phyloP scores from a whole-genome alignment of 73 alveolate species.

The Paramecium pentaurelia region DNA sequence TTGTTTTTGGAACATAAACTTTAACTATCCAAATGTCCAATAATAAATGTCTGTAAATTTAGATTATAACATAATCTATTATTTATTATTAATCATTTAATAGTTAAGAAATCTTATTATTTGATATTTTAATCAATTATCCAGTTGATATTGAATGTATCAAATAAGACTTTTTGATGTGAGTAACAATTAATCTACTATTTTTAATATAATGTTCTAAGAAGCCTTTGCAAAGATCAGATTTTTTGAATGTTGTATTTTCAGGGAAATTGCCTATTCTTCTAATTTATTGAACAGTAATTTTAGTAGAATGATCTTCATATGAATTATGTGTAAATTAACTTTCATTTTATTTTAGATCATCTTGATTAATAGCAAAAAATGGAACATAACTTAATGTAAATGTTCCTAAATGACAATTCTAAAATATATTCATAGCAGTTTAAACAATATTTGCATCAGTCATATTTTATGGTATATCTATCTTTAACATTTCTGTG shows the following conservation, averaged over 20 bases:
- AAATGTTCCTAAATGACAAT: not conserved
- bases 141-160: not conserved
- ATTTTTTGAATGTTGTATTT: conserved; percentile 13
- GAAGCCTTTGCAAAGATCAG: conserved; percentile 33
- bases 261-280: conserved; percentile 1
- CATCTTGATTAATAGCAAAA: not conserved
- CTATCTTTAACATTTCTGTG: not conserved
- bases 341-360: not conserved
- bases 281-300: not conserved
- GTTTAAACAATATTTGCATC: conserved; percentile 4
- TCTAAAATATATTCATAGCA: not conserved
- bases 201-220: conserved; percentile 8
- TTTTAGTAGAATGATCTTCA: conserved; percentile 9
- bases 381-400: not conserved
- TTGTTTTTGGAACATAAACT: conserved; percentile 28
- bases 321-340: not conserved
- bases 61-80: not conserved
- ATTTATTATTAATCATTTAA: not conserved
- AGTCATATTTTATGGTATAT: not conserved
- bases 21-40: not conserved
- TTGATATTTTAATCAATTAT: conserved; percentile 5
- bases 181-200: not conserved
- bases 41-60: conserved; percentile 20
- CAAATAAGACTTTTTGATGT: not conserved
- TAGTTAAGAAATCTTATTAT: not conserved